Conservation (phyloP, 2,329 filamentous ascomycete species). For the Talaromyces sp. region DNA sequence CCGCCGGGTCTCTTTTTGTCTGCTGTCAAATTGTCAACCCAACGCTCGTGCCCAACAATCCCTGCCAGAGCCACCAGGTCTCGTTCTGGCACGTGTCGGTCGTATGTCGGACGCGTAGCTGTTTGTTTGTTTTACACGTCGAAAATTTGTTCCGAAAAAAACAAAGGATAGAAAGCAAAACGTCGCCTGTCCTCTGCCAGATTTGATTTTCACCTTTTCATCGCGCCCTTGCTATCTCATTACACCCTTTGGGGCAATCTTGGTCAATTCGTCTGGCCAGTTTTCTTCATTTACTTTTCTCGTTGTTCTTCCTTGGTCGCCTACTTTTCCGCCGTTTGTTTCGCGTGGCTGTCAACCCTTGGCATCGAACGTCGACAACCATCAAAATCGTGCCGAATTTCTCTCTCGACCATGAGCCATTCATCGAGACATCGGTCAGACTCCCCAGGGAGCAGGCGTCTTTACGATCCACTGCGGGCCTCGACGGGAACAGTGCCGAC, state of each 20-base stretch:
- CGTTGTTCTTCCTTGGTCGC: neutral
- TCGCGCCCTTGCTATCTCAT: neutral
- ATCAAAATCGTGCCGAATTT: neutral
- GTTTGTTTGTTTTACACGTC: neutral
- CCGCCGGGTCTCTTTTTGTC: neutral
- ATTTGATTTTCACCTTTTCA: neutral
- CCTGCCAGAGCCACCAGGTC: neutral
- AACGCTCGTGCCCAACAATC: neutral
- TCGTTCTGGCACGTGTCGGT: neutral
- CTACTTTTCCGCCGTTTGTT: neutral
- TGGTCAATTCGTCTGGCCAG: neutral
- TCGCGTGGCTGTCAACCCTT: neutral
- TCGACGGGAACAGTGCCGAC: conserved; percentile 37
- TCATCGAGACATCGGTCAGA: conserved; percentile 27
- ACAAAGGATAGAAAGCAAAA: neutral
- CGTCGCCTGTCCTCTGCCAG: neutral
- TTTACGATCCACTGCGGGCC: conserved; percentile 34
- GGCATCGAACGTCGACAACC: neutral
- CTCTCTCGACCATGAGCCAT: conserved; percentile 21
- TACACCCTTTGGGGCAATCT: neutral
- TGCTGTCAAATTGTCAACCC: neutral
- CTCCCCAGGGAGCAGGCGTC: conserved; percentile 28
- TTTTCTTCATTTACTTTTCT: neutral
- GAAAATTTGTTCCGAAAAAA: neutral
- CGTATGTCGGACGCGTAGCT: neutral